Evolutionary conservation across 805 yeast species (phyloP).

Genomic region (Starmerella apis): DNA sequence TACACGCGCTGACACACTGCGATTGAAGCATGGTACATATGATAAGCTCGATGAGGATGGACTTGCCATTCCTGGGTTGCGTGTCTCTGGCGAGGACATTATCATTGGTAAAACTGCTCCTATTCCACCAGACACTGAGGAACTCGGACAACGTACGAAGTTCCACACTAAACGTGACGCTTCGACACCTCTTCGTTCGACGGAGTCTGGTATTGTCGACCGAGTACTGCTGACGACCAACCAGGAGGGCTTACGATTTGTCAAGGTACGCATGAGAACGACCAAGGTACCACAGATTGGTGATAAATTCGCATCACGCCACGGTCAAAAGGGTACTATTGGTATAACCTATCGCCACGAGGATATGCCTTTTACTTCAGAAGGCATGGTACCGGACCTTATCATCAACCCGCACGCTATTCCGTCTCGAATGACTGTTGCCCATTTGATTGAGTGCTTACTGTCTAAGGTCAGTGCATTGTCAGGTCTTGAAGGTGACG

Average conservation of each 20-base stretch:
- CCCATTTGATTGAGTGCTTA: slow-evolving; percentile 96
- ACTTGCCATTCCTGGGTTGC: slow-evolving; percentile 91
- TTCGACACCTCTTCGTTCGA: slow-evolving; percentile 89
- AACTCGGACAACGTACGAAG: slow-evolving; percentile 95
- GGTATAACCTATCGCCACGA: slow-evolving; percentile 98
- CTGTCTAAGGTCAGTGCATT: slow-evolving; percentile 88
- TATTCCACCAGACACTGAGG: slow-evolving; percentile 98
- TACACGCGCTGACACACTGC: slow-evolving; percentile 81
- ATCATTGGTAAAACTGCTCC: slow-evolving; percentile 98
- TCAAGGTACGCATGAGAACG: slow-evolving; percentile 97
- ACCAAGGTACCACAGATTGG: slow-evolving; percentile 98
- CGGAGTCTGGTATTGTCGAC: slow-evolving; percentile 97
- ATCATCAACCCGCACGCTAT: slow-evolving; percentile 98
- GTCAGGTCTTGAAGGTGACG: slow-evolving; percentile 97
- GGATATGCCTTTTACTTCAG: slow-evolving; percentile 95
- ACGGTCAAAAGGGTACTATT: slow-evolving; percentile 99
- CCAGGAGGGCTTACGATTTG: slow-evolving; percentile 96
- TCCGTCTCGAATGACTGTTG: slow-evolving; percentile 99
- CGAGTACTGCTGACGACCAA: slow-evolving; percentile 94
- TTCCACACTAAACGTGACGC: slow-evolving; percentile 98
- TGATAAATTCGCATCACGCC: slow-evolving; percentile 98
- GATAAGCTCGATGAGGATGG: slow-evolving; percentile 98
- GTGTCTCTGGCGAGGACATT: slow-evolving; percentile 98
- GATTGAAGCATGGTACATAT: slow-evolving; percentile 95
- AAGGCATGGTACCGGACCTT: slow-evolving; percentile 94